Conservation (phyloP, 192 early-diverging fungal species). For the Thamnidium elegans region DNA sequence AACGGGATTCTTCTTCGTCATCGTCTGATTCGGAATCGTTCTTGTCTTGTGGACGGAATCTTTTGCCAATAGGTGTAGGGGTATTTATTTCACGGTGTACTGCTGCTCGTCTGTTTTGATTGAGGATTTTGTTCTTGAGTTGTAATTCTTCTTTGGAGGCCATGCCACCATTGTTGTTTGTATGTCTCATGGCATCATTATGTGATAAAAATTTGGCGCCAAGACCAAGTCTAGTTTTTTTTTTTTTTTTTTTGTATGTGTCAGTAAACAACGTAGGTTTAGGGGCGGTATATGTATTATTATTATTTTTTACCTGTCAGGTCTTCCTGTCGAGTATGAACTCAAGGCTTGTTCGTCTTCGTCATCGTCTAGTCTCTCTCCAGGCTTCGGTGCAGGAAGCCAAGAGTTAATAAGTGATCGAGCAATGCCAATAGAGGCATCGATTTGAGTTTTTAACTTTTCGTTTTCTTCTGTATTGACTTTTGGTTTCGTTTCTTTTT, state of each 20-base stretch:
- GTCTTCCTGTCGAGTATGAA: slow-evolving; percentile 31
- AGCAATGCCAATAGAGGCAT: slow-evolving; percentile 45
- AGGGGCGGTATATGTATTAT: no score
- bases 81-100: slow-evolving; percentile 23
- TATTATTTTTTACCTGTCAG: slow-evolving; percentile 40
- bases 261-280: no score
- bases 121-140: slow-evolving; percentile 40
- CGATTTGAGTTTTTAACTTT: slow-evolving; percentile 51
- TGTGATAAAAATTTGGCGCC: slow-evolving; percentile 55
- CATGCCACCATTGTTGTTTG: slow-evolving; percentile 22
- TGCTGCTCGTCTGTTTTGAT: slow-evolving; percentile 36
- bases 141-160: slow-evolving; percentile 34
- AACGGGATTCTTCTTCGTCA: slow-evolving; percentile 40
- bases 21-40: slow-evolving; percentile 32
- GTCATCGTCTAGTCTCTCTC: slow-evolving; percentile 41
- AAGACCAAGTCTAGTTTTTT: slow-evolving; percentile 41
- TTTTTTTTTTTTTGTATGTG: neutral
- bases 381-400: slow-evolving; percentile 36
- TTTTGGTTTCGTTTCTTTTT: slow-evolving; percentile 18
- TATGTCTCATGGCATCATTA: slow-evolving; percentile 45
- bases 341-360: slow-evolving; percentile 12
- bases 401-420: slow-evolving; percentile 46
- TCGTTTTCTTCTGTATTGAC: slow-evolving; percentile 41
- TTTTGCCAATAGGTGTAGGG: slow-evolving; percentile 35
- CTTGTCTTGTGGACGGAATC: slow-evolving; percentile 14